phyloP scores from a whole-genome alignment of 257 asterid genomes.

The Plantago ovata region DNA sequence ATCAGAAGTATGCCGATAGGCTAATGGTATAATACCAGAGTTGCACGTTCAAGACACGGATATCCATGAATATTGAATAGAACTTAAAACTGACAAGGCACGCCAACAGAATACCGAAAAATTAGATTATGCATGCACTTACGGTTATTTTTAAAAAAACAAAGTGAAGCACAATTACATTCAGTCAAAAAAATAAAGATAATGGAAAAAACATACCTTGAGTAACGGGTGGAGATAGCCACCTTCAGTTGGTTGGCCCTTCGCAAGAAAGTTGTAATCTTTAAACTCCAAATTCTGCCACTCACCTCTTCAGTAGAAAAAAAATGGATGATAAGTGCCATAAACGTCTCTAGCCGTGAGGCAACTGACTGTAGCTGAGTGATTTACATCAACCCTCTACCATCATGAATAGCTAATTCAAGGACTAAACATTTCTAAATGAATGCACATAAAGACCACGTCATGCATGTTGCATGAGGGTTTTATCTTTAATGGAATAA shows the following conservation, averaged over 20 bases:
- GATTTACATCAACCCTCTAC: neutral
- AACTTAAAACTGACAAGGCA: too few relatives aligned
- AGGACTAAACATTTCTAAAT: too few relatives aligned
- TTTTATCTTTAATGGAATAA: too few relatives aligned
- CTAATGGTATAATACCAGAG: too few relatives aligned
- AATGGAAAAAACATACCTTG: slow-evolving; percentile 52
- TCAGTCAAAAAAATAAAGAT: slow-evolving; percentile 14
- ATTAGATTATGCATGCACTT: too few relatives aligned
- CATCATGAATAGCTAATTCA: too few relatives aligned
- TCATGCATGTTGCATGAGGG: neutral
- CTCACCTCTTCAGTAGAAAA: slow-evolving; percentile 63
- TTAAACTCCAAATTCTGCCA: slow-evolving; percentile 91
- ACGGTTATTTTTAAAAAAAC: too few relatives aligned
- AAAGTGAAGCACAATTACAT: too few relatives aligned
- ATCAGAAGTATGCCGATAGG: too few relatives aligned
- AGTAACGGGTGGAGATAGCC: slow-evolving; percentile 91
- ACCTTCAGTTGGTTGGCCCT: slow-evolving; percentile 95
- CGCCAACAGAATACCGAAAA: too few relatives aligned
- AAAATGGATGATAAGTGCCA: slow-evolving; percentile 5
- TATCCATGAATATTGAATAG: too few relatives aligned
- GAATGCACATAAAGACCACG: neutral
- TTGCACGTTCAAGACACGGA: too few relatives aligned
- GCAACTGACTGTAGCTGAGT: neutral
- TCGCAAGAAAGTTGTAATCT: slow-evolving; percentile 92
- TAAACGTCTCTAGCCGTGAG: neutral